Evolutionary conservation across 1,139 yeast species (phyloP), one percentile per base, ranked within the genome.

Genomic region (Scheffersomyces illinoinensis): DNA sequence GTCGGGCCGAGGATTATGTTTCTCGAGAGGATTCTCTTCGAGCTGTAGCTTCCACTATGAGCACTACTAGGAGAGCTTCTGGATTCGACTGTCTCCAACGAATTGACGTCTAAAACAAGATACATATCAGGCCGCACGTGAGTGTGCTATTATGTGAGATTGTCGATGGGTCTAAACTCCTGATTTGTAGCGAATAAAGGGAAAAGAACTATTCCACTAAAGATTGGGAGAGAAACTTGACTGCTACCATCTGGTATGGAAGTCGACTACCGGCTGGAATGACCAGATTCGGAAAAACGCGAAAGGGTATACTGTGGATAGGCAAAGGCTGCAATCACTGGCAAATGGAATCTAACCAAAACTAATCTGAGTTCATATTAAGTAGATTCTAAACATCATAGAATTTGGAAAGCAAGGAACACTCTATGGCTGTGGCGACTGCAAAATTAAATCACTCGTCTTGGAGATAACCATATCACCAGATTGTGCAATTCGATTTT

Each of bases 81-180:
- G 12, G 57, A 50, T 43, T 55, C 54, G 20, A 55, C 46, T 24
- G 57, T 55, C 33, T 55, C 50, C 52, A 55, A 54, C 57, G 57
- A 55, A 26, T 52, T 24, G 18, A 48, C 21, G 18, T 55, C 57
- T 51, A 55, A 46, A 33, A 46, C 49, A 21, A 47, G 46, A 43
- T 24, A 55, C 57, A 55, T 52, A 12, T 33, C 17, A 2, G 43
- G 17, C 43, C 43, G 43, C 43, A 33, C 43, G 43, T 33, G 43
- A 33, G 17, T 12, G 43, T 33, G 43, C 43, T 33, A 3, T 1
- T 10, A 10, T 12, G 17, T 33, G 43, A 33, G 43, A 33, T 33
- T 33, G 43, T 33, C 17, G 17, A 33, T 33, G 4, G 43, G 17
- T 17, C 17, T 5, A 33, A 33, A 12, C 5, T 10, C 21, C 21